Evolutionary conservation across 2,329 filamentous ascomycete genomes (phyloP), one percentile per base, ranked within the genome.

Genomic region (Trichoderma semiorbis): DNA sequence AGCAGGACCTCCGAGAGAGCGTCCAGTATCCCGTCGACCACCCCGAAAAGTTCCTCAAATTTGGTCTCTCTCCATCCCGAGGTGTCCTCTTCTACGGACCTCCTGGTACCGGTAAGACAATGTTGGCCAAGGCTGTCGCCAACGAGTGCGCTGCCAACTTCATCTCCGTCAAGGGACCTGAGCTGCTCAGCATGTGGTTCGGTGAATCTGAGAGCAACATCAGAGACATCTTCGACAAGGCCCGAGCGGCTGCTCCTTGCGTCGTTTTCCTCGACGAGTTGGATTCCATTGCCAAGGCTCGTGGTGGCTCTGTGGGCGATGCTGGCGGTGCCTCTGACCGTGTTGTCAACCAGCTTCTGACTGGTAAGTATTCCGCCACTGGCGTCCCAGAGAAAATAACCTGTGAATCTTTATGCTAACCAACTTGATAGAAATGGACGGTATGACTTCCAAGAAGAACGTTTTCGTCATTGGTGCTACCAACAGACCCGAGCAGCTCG

Each of bases 401-500:
- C 1, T 16, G 10, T 16, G 21, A 26, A 24, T 39, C 18, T 26
- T 70, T 65, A 72, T 72, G 77, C 86, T 90, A 83, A 89, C 78
- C 58, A 11, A 61, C 34, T 12, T 24, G 18, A 34, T 74, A 92
- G 94, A 98, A 90, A 98, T 98, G 95, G 95, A 98, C 77, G 95
- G 95, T 79, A 98, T 98, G 95, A 98, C 95, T 60, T 98, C 95
- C 50, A 99, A 99, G 93, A 99, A 99, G 93, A 99, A 99, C 82
- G 96, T 99, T 75, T 99, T 99, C 85, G 96, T 99, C 76, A 99
- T 99, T 78, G 96, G 96, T 82, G 96, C 96, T 60, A 99, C 96
- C 84, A 99, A 99, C 88, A 90, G 96, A 86, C 96, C 96, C 57
- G 96, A 99, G 87, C 96, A 98, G 87, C 93, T 99, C 73, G 96